A percentile compares a stretch with the other conserved stretches of the same genome.
Evolutionary conservation across 371 early-diverging fungal genomes (phyloP).

Genomic region (Rhizopus stolonifer): DNA sequence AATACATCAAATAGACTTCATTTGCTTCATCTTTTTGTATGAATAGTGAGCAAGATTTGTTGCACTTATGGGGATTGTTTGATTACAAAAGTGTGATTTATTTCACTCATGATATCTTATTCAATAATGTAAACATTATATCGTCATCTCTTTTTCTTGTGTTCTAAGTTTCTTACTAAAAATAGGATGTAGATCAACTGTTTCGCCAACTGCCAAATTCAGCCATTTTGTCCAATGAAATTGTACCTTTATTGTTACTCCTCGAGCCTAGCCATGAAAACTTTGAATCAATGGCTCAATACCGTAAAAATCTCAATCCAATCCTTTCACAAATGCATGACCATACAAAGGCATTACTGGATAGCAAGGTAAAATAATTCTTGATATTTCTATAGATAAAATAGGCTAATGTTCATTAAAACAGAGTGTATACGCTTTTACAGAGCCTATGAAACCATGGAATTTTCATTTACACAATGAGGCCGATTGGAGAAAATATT

Average conservation of each 20-base stretch:
- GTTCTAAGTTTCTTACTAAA: background rate
- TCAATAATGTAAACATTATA: slow-evolving; percentile 24
- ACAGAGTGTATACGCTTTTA: slow-evolving; percentile 22
- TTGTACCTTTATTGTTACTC: slow-evolving; percentile 6
- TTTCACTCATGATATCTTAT: slow-evolving; percentile 30
- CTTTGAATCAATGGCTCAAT: slow-evolving; percentile 12
- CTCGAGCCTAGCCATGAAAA: slow-evolving; percentile 15
- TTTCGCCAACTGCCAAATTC: slow-evolving; percentile 17
- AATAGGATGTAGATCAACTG: slow-evolving; percentile 32
- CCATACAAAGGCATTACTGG: background rate
- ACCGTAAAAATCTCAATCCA: background rate
- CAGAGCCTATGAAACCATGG: slow-evolving; percentile 37
- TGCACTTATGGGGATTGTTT: slow-evolving; percentile 10
- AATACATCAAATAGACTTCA: slow-evolving; percentile 13
- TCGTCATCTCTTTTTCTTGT: slow-evolving; percentile 1
- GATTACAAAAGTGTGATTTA: slow-evolving; percentile 29
- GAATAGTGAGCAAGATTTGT: background rate
- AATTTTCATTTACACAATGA: slow-evolving; percentile 27
- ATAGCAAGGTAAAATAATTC: background rate
- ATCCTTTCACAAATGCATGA: background rate
- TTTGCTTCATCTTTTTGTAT: slow-evolving; percentile 1
- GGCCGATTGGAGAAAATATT: slow-evolving; percentile 28
- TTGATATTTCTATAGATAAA: background rate
- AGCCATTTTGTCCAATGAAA: slow-evolving; percentile 4
- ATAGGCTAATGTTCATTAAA: background rate